Conservation (phyloP, 352 stramenopile genomes). For the Thalassiosira mediterranea region DNA sequence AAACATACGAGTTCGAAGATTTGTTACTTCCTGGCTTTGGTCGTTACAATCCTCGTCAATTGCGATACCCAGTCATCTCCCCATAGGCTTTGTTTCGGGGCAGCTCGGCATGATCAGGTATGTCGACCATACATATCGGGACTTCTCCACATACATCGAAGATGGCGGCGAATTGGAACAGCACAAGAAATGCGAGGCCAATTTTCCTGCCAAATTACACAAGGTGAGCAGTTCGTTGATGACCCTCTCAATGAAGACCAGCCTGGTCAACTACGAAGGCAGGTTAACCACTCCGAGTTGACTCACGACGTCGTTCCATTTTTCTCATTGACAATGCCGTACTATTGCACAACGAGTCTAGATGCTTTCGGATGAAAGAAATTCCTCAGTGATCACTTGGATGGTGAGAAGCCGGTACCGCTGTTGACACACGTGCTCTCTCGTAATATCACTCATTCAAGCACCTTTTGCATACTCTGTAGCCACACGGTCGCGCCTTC, state of each 20-base stretch:
- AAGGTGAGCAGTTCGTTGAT: no score
- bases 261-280: no score
- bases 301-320: no score
- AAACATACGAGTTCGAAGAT: no score
- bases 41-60: no score
- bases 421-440: not conserved
- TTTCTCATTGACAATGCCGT: no score
- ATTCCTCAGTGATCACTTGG: slow-evolving; percentile 34
- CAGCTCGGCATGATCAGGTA: slow-evolving; percentile 1
- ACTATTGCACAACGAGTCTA: no score
- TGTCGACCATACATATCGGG: slow-evolving; percentile 25
- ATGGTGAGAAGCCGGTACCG: slow-evolving; percentile 17
- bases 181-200: slow-evolving; percentile 23
- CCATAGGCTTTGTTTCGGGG: no score
- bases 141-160: slow-evolving; percentile 14
- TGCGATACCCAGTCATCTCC: no score
- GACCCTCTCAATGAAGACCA: no score
- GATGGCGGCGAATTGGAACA: slow-evolving; percentile 18
- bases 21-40: no score
- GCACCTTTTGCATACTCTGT: not conserved
- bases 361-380: slow-evolving; percentile 21
- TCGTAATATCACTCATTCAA: not conserved
- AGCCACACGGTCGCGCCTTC: slow-evolving; percentile 29
- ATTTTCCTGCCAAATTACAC: slow-evolving; percentile 39
- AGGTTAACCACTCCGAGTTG: no score